These are phyloP conservation scores for Debaryomyces psychrophilus DNA, from an alignment of 1,139 yeast genomes.

Conservation along the genomic window DNA sequence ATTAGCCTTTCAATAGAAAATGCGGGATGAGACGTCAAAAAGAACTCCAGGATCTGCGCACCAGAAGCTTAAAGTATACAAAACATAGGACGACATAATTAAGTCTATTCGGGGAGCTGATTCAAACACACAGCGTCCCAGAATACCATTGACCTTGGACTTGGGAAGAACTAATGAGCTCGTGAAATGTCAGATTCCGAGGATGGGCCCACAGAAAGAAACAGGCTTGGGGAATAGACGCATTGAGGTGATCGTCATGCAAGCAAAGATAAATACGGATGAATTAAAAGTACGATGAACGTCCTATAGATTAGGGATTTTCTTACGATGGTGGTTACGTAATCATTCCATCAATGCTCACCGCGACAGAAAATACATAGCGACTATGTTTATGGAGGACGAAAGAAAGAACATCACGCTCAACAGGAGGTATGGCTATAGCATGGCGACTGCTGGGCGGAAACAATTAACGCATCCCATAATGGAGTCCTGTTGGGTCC, in stretches of 20 bases:
- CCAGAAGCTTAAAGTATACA: neutral
- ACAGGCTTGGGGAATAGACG: neutral
- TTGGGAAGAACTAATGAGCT: no score
- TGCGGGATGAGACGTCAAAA: neutral
- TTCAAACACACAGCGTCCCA: no score
- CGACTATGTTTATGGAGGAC: neutral
- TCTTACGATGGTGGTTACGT: neutral
- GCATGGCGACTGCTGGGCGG: neutral
- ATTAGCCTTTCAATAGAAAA: neutral
- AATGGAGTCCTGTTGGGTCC: constrained; percentile 23
- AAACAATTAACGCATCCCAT: constrained; percentile 17
- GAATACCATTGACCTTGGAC: no score
- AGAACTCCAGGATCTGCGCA: neutral
- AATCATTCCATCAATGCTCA: neutral
- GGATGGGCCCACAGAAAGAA: neutral
- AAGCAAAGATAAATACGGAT: neutral
- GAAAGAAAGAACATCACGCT: neutral
- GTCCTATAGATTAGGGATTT: neutral
- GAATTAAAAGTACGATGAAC: neutral
- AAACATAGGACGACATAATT: neutral
- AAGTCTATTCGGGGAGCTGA: neutral
- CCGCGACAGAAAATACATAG: neutral
- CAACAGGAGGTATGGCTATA: constrained; percentile 1
- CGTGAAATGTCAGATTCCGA: no score
- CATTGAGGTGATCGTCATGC: neutral